These are phyloP conservation scores for Pyrus pyrifolia DNA, from an alignment of 306 rosid species.

Conservation along the genomic window DNA sequence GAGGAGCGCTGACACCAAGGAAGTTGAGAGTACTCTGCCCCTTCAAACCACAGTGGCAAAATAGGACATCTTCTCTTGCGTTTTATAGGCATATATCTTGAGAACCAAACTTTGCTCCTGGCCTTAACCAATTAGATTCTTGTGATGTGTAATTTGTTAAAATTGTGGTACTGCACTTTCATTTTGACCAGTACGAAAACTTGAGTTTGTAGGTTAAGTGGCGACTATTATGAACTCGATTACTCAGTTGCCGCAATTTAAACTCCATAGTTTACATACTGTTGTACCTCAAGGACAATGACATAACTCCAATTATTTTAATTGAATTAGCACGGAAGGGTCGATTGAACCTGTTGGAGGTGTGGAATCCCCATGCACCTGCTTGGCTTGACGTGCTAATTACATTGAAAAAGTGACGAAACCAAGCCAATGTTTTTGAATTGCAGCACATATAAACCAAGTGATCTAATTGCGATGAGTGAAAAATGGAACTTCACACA, in stretches of 20 bases:
- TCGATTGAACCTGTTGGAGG: too few relatives aligned
- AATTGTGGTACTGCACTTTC: not conserved
- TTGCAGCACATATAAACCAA: too few relatives aligned
- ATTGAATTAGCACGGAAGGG: too few relatives aligned
- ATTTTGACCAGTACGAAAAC: not conserved
- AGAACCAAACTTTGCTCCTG: not conserved
- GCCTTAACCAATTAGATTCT: not conserved
- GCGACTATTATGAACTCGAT: not conserved
- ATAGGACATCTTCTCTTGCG: conserved; percentile 16
- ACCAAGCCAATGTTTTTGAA: too few relatives aligned
- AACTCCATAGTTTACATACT: too few relatives aligned
- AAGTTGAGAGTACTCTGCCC: conserved; percentile 72
- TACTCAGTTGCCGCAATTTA: not conserved
- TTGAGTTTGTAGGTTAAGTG: not conserved
- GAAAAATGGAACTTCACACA: too few relatives aligned
- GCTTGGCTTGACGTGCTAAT: too few relatives aligned
- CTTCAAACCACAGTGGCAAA: conserved; percentile 52
- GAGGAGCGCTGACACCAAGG: conserved; percentile 46
- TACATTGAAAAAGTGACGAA: too few relatives aligned
- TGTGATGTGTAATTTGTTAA: not conserved
- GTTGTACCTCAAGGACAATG: too few relatives aligned
- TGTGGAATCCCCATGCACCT: too few relatives aligned
- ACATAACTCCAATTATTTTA: too few relatives aligned
- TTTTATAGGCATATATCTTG: not conserved
- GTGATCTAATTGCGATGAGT: too few relatives aligned